A percentile compares a stretch with the other conserved stretches of the same genome.
phyloP scores from a whole-genome alignment of 805 yeast species.

The Candida boidinii region DNA sequence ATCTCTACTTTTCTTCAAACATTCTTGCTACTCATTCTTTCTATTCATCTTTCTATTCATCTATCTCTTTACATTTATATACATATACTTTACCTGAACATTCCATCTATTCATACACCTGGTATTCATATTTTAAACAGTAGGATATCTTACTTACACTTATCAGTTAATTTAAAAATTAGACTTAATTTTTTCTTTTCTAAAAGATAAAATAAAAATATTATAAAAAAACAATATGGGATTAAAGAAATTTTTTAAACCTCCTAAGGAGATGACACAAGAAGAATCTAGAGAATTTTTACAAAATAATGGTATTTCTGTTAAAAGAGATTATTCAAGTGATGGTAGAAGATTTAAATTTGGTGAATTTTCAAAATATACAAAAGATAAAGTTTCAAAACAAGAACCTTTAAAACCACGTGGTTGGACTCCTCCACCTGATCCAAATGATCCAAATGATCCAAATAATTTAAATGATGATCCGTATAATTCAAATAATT shows the following conservation, averaged over 20 bases:
- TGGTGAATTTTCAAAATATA: slow-evolving; percentile 39
- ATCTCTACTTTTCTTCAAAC: no score
- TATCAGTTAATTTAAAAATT: no score
- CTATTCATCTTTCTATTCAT: no score
- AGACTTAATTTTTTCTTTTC: not conserved
- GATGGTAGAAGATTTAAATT: slow-evolving; percentile 31
- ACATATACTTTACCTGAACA: no score
- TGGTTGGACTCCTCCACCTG: slow-evolving; percentile 7
- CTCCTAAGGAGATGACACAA: slow-evolving; percentile 38
- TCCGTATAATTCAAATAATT: no score
- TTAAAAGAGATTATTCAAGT: slow-evolving; percentile 23
- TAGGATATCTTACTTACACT: no score
- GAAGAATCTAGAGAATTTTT: slow-evolving; percentile 32
- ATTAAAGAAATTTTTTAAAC: slow-evolving; percentile 37
- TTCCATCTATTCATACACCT: no score
- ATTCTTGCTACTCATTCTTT: no score
- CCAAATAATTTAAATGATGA: no score
- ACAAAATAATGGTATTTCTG: slow-evolving; percentile 33
- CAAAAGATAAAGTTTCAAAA: slow-evolving; percentile 27
- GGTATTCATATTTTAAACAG: no score
- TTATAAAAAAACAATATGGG: slow-evolving; percentile 30
- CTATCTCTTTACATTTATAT: no score
- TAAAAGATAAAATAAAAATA: not conserved
- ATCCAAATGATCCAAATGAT: no score
- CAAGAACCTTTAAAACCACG: slow-evolving; percentile 16